Evolutionary conservation across 768 basidiomycete genomes (phyloP).

Genomic region (Pluteus cervinus): DNA sequence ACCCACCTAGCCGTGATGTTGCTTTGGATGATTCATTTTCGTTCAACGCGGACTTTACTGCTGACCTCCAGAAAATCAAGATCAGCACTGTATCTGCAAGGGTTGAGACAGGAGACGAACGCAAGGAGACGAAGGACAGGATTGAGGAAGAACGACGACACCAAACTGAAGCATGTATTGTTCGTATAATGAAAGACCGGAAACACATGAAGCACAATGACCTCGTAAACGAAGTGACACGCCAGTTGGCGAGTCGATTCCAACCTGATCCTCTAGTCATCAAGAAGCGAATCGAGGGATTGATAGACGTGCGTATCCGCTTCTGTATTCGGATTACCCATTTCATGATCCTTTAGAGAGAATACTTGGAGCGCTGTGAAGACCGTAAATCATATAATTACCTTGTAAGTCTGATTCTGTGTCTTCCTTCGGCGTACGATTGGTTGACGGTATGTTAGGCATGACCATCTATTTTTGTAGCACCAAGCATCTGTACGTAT

Average conservation of each 20-base stretch:
- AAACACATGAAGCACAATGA: constrained; percentile 87
- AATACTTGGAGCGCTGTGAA: constrained; percentile 88
- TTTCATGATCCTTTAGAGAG: constrained; percentile 50
- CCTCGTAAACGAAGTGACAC: constrained; percentile 85
- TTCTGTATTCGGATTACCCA: not conserved
- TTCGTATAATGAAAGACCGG: constrained; percentile 95
- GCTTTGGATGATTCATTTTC: constrained; percentile 73
- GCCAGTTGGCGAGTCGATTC: constrained; percentile 81
- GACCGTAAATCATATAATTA: constrained; percentile 89
- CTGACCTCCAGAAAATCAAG: constrained; percentile 85
- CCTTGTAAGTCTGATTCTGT: constrained; percentile 30
- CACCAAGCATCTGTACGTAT: no score
- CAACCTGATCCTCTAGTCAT: constrained; percentile 79
- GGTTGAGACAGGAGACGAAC: constrained; percentile 81
- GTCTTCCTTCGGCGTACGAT: not conserved
- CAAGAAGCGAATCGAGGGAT: constrained; percentile 88
- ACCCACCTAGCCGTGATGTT: constrained; percentile 84
- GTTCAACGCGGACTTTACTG: constrained; percentile 80
- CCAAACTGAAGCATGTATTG: constrained; percentile 93
- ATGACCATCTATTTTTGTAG: constrained; percentile 11
- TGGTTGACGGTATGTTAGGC: constrained; percentile 11
- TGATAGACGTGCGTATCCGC: constrained; percentile 73
- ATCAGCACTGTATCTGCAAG: constrained; percentile 85
- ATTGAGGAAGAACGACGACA: constrained; percentile 90
- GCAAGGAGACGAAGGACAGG: constrained; percentile 83